Base-by-base conservation (phyloP, 2,329 filamentous ascomycete species). In the Pseudogymnoascus sp. region DNA sequence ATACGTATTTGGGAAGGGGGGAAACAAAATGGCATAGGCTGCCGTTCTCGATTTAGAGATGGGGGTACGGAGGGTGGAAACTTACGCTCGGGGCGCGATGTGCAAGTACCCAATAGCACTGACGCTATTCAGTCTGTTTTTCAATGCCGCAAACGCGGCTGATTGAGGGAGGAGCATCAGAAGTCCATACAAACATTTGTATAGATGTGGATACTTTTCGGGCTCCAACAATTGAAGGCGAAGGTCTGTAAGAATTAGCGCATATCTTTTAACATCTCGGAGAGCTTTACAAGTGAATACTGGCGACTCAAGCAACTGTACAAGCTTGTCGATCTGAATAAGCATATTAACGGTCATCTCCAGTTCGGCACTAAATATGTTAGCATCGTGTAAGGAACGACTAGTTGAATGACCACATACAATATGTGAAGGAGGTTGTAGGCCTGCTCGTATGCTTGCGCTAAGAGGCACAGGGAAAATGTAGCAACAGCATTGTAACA, bases 321-420 rank as follows among this genome's bases (percentile, higher is more conserved):
- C 95, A 14, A 99, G 83, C 76, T 99, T 99, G 77, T 99, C 95
- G 70, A 99, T 97, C 75, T 99, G 96, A 48, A 99, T 99, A 63
- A 99, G 84, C 77, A 97, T 96, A 71, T 96, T 96, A 70, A 99
- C 95, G 0, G 93, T 98, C 92, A 99, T 98, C 75, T 99, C 95
- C 60, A 99, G 81, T 72, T 99, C 95, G 65, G 92, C 95, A 76
- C 92, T 96, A 57, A 23, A 19, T 54, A 75, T 57, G 74, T 74
- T 62, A 74, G 71, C 48, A 65, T 11, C 25, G n/a, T 62, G 61
- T 36, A 19, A 23, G 3, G 41, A 31, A 23, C 10, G 6, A n/a
- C 45, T 8, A 25, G 5, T 21, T 48, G 11, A 37, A 31, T 25
- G 11, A 39, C 11, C 65, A 75, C 86, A 71, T 75, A 96, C 90